These are phyloP conservation scores for Akebia trifoliata DNA, from an alignment of 164 flowering plant species.

Conservation along the genomic window DNA sequence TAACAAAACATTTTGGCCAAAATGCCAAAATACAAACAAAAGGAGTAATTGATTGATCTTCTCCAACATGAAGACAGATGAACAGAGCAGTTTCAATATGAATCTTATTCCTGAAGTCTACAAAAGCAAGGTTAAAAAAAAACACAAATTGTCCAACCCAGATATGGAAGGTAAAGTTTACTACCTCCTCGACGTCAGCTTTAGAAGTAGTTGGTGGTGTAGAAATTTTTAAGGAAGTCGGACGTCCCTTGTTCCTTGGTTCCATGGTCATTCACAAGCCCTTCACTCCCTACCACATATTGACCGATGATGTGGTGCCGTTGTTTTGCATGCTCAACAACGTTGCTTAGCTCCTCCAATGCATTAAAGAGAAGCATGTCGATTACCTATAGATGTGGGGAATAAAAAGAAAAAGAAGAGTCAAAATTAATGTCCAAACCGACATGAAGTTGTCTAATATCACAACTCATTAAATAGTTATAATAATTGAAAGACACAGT, in stretches of 20 bases:
- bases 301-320: conserved; percentile 93
- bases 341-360: conserved; percentile 66
- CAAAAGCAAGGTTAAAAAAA: not conserved
- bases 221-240: conserved; percentile 70
- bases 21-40: not conserved
- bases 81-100: not conserved
- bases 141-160: not conserved
- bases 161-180: not conserved
- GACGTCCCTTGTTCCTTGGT: conserved; percentile 56
- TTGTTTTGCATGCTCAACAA: conserved; percentile 81
- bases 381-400: conserved; percentile 53
- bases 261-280: conserved; percentile 51
- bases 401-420: conserved; percentile 15
- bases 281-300: conserved; percentile 61
- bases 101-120: conserved; percentile 7
- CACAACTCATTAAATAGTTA: too few relatives aligned
- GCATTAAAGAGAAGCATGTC: conserved; percentile 90
- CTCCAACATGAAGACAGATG: not conserved
- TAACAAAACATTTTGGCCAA: too few relatives aligned
- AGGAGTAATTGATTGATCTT: not conserved
- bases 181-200: not conserved
- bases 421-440: not conserved
- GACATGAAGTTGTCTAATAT: not conserved
- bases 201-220: conserved; percentile 24
- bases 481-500: too few relatives aligned